Base-by-base conservation (phyloP, 192 early-diverging fungal species). In the Bifiguratus adelaidae region DNA sequence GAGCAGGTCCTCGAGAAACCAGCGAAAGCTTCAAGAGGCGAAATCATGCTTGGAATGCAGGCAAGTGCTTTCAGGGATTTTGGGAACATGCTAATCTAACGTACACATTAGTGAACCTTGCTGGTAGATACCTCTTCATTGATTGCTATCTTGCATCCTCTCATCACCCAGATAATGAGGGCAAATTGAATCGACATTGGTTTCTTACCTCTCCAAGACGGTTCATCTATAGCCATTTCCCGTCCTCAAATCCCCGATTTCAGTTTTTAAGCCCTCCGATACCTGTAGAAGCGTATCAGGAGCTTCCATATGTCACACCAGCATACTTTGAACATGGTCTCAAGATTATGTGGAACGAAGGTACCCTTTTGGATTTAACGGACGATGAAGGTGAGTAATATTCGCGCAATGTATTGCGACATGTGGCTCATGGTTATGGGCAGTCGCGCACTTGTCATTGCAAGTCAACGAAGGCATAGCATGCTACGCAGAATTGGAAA, bases 61-160 rank as follows among this genome's bases (percentile, higher is more conserved):
- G 32, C 32, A 9, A 33, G n/a, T n/a, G n/a, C n/a, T n/a, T n/a
- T n/a, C n/a, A n/a, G n/a, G n/a, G n/a, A n/a, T n/a, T n/a, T n/a
- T n/a, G n/a, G n/a, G n/a, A 9, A 9, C 32, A 9, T 33, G 22
- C 4, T 38, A 15, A 20, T 4, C 37, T 21, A 20, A 54, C n/a
- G 56, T 55, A 52, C n/a, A 56, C 56, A 30, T 49, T 55, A 16
- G 61, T 74, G 8, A 60, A 67, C 30, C 52, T 74, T n/a, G 68
- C 66, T 7, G 68, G 72, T 1, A 62, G 60, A 27, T 74, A 74
- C 44, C 58, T 67, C 3, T 70, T 74, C 38, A 52, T 74, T 16
- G 72, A 74, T 34, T 74, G 72, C 18, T 74, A 62, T 47, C 51
- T 74, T 3, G 72, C 64, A 1, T 74, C 68, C 12, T 67, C 68